Conservation (phyloP, 2,329 filamentous ascomycete genomes). For the Paracamarosporium sp. region DNA sequence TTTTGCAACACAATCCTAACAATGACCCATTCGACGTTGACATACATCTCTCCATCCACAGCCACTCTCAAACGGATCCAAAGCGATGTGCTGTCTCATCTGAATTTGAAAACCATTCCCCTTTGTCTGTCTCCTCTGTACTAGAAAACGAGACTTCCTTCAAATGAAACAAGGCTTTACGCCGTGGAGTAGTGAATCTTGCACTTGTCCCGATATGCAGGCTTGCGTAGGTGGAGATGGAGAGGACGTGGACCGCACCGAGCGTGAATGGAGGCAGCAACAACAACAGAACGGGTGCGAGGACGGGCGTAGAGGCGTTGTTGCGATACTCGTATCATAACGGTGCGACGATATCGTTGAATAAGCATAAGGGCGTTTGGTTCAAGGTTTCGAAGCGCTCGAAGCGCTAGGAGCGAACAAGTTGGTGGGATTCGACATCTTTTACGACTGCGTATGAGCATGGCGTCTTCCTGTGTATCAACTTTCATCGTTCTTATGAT, state of each 20-base stretch:
- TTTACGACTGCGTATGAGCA: background rate
- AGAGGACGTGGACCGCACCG: conserved; percentile 7
- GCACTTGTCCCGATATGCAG: conserved; percentile 62
- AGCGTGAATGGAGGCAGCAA: conserved; percentile 1
- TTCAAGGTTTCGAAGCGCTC: conserved; percentile 11
- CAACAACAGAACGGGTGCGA: conserved; percentile 2
- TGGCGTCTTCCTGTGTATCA: background rate
- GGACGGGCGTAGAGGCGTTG: conserved; percentile 8
- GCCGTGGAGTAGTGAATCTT: conserved; percentile 58
- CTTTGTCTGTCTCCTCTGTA: background rate
- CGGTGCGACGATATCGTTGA: conserved; percentile 22
- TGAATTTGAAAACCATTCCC: background rate
- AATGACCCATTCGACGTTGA: no score
- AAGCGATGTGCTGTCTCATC: conserved; percentile 40
- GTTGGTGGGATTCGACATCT: background rate
- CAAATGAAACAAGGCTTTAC: conserved; percentile 38
- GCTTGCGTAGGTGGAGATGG: conserved; percentile 62
- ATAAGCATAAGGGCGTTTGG: conserved; percentile 18
- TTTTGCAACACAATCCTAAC: no score
- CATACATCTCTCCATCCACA: background rate
- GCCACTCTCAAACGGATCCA: conserved; percentile 25
- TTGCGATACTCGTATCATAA: conserved; percentile 18
- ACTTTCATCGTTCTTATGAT: background rate
- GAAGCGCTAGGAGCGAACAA: conserved; percentile 8
- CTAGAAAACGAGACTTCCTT: conserved; percentile 2